These are phyloP conservation scores for Penicillium sp. DNA, from an alignment of 2,329 filamentous ascomycete species.

Conservation along the genomic window DNA sequence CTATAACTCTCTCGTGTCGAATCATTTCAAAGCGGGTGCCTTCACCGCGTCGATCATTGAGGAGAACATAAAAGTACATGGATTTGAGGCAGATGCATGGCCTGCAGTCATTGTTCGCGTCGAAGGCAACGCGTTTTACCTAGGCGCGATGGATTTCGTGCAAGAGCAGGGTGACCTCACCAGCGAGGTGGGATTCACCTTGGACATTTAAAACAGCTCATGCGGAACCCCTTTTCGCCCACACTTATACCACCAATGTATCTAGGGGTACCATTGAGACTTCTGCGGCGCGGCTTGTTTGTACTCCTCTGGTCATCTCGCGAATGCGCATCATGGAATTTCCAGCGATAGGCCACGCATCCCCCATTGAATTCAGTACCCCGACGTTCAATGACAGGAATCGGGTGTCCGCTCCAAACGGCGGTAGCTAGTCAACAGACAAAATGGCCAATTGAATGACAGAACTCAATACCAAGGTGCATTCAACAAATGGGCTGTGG, in stretches of 20 bases:
- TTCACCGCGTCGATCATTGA: constrained; percentile 34
- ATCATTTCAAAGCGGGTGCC: constrained; percentile 27
- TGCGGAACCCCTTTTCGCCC: too few species aligned
- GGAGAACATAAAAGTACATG: constrained; percentile 12
- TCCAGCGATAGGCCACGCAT: constrained; percentile 13
- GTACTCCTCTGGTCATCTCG: background rate
- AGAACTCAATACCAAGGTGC: constrained; percentile 14
- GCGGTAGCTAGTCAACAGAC: background rate
- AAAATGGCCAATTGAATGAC: constrained; percentile 15
- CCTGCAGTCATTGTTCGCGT: constrained; percentile 33
- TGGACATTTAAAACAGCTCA: background rate
- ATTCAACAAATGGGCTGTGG: constrained; percentile 18
- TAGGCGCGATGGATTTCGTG: constrained; percentile 34
- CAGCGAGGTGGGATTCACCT: constrained; percentile 4
- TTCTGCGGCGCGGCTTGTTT: background rate
- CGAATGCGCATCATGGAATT: background rate
- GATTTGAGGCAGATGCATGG: background rate
- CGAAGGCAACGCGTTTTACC: constrained; percentile 41
- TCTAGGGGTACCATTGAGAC: background rate
- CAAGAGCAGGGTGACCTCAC: constrained; percentile 36
- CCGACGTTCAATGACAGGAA: constrained; percentile 13
- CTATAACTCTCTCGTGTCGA: constrained; percentile 45
- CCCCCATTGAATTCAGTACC: constrained; percentile 13
- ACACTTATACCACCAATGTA: background rate
- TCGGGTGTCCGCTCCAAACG: background rate